These are phyloP conservation scores for Helianthus annuus DNA, from an alignment of 129 eudicot genomes.

Conservation along the genomic window DNA sequence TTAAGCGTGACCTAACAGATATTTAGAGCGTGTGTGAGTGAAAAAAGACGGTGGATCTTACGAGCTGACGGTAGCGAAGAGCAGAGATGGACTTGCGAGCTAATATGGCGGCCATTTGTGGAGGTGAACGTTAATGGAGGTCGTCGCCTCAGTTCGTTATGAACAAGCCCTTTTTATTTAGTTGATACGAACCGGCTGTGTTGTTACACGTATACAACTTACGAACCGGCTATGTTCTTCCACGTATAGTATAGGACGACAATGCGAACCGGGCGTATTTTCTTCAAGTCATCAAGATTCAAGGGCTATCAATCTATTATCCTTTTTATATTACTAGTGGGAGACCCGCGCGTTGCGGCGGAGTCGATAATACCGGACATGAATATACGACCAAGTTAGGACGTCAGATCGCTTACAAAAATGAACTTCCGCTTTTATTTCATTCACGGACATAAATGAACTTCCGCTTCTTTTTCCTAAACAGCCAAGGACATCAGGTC, in stretches of 20 bases:
- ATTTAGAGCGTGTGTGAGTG: neutral
- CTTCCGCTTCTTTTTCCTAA: constrained; percentile 90
- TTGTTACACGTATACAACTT: neutral
- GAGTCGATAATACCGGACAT: too few species aligned
- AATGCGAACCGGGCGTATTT: neutral
- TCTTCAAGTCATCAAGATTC: too few species aligned
- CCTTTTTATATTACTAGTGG: too few species aligned
- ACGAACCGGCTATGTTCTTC: neutral
- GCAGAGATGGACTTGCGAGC: constrained; percentile 81
- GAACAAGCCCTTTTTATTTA: neutral
- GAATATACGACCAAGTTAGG: too few species aligned
- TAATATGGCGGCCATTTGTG: constrained; percentile 68
- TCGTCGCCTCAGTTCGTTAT: constrained; percentile 10
- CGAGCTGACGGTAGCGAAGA: constrained; percentile 76
- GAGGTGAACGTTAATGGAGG: constrained; percentile 25
- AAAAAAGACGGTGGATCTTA: constrained; percentile 36
- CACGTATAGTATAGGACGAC: constrained; percentile 5
- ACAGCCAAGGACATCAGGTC: constrained; percentile 23
- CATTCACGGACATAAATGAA: too few species aligned
- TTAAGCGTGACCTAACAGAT: constrained; percentile 3
- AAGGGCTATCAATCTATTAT: too few species aligned
- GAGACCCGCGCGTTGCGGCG: too few species aligned
- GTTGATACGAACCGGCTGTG: constrained; percentile 8
- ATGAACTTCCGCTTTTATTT: too few species aligned
- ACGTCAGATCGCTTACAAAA: too few species aligned